phyloP scores from a whole-genome alignment of 2,329 filamentous ascomycete genomes.

The Penicillium sp. region DNA sequence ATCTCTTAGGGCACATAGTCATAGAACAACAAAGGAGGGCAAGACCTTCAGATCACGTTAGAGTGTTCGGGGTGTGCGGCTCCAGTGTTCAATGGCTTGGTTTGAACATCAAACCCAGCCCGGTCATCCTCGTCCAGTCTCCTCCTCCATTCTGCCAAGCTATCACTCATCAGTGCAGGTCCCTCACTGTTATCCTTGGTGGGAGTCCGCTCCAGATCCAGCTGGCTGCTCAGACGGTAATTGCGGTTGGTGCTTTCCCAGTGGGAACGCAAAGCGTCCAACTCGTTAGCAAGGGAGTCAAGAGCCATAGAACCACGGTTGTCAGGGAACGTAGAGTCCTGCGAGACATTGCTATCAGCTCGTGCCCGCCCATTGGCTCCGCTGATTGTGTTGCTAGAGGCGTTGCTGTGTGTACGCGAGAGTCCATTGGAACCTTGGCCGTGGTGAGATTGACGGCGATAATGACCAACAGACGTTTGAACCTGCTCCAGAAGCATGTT shows the following conservation, averaged over 20 bases:
- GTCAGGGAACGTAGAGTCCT: slow-evolving; percentile 47
- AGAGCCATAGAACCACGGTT: slow-evolving; percentile 69
- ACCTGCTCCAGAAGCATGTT: slow-evolving; percentile 92
- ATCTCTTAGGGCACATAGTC: slow-evolving; percentile 30
- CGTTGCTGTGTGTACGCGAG: slow-evolving; percentile 56
- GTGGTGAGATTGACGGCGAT: slow-evolving; percentile 70
- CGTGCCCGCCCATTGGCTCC: slow-evolving; percentile 34
- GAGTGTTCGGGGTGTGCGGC: slow-evolving; percentile 20
- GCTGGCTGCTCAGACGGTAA: slow-evolving; percentile 84
- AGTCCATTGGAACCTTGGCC: slow-evolving; percentile 40
- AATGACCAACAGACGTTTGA: slow-evolving; percentile 89
- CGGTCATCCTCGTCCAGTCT: slow-evolving; percentile 64
- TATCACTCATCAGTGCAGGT: slow-evolving; percentile 60
- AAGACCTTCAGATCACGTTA: slow-evolving; percentile 38
- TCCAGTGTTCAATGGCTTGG: slow-evolving; percentile 25
- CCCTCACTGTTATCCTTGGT: slow-evolving; percentile 46
- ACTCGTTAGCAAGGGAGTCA: slow-evolving; percentile 86
- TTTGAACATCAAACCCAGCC: slow-evolving; percentile 30
- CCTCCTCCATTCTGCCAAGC: slow-evolving; percentile 76
- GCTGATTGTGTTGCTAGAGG: slow-evolving; percentile 50
- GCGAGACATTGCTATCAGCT: slow-evolving; percentile 44
- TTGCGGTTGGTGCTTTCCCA: slow-evolving; percentile 97
- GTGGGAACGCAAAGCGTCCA: slow-evolving; percentile 83
- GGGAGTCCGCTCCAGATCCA: slow-evolving; percentile 72
- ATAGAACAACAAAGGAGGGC: slow-evolving; percentile 17